Percentiles rank a stretch among this genome's conserved stretches.
Conservation (phyloP, 83 land plant genomes). For the Picea mariana region DNA sequence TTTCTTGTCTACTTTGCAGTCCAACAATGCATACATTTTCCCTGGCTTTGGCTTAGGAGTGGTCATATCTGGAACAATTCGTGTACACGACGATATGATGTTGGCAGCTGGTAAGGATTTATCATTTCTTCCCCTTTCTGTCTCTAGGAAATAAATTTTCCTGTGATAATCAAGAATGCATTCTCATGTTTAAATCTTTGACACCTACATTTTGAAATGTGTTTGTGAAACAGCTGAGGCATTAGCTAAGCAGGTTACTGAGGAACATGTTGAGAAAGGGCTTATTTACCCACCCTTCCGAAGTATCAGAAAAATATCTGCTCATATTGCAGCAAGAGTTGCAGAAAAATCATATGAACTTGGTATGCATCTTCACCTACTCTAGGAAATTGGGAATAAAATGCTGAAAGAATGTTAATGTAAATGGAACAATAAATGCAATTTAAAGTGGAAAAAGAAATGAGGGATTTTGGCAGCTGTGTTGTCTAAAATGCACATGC, state of each 20-base stretch:
- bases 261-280: conserved; percentile 42
- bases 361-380: conserved; percentile 23
- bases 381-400: neutral
- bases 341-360: conserved; percentile 45
- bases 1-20: conserved; percentile 24
- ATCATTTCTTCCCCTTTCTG: neutral
- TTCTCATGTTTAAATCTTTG: neutral
- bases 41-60: conserved; percentile 53
- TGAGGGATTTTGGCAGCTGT: neutral
- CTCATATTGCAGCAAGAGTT: conserved; percentile 43
- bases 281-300: conserved; percentile 42
- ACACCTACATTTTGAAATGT: neutral
- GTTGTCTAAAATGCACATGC: no score
- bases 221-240: conserved; percentile 36
- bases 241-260: conserved; percentile 33
- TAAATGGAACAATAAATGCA: neutral
- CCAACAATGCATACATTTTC: conserved; percentile 55
- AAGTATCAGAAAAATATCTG: conserved; percentile 41
- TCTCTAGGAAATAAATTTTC: neutral
- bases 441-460: neutral
- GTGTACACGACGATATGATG: conserved; percentile 47
- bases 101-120: conserved; percentile 41
- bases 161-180: neutral
- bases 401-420: neutral
- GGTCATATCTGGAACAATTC: conserved; percentile 40